A percentile compares a stretch with the other conserved stretches of the same genome.
Evolutionary conservation across 176 grass and related monocot species (phyloP).

Genomic region (Aegilops bicornis): DNA sequence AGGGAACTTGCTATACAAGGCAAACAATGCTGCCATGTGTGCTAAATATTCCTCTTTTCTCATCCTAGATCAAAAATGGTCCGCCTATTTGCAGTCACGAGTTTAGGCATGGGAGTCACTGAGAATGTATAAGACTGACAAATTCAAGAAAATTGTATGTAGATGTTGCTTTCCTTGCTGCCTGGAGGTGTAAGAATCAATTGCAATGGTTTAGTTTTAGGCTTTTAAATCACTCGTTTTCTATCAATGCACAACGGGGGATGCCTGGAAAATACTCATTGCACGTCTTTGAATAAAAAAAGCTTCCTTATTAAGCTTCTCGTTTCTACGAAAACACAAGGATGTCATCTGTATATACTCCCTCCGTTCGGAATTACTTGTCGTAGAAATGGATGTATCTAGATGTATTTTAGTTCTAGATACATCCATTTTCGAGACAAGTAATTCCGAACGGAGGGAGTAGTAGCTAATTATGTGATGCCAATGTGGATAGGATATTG

Average conservation of each 20-base stretch:
- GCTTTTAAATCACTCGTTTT: neutral
- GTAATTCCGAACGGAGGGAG: no score
- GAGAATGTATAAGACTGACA: neutral
- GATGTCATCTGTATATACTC: neutral
- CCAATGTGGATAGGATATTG: neutral
- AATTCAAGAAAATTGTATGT: neutral
- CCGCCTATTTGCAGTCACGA: neutral
- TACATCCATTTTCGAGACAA: no score
- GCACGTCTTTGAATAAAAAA: neutral
- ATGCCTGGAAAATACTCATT: no score
- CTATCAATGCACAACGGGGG: neutral
- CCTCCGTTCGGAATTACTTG: no score
- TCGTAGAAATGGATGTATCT: no score
- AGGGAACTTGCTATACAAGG: neutral
- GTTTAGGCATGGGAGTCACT: neutral
- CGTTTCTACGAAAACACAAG: neutral
- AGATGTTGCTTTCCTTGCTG: neutral
- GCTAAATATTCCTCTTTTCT: neutral
- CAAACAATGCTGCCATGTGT: neutral
- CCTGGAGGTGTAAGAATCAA: neutral
- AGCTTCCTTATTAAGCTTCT: neutral
- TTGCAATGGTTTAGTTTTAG: neutral
- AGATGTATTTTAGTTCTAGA: no score
- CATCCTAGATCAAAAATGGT: neutral
- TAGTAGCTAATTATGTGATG: neutral